phyloP scores from a whole-genome alignment of 164 flowering plant genomes.

The Malania oleifera region DNA sequence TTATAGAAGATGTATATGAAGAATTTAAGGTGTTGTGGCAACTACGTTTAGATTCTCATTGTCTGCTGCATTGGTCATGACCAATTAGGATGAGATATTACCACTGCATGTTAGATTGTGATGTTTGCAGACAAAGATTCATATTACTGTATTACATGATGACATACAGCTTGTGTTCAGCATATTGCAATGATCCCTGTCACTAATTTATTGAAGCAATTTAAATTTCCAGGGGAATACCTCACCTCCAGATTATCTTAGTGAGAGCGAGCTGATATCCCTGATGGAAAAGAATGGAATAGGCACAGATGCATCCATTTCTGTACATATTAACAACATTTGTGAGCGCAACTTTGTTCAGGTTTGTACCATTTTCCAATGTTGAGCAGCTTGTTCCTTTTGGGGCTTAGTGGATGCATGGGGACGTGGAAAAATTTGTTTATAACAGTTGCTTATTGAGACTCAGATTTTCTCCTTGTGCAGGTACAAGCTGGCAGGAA shows the following conservation, averaged over 20 bases:
- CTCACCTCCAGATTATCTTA: constrained; percentile 83
- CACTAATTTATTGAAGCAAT: background rate
- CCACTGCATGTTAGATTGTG: no score
- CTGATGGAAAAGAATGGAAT: constrained; percentile 96
- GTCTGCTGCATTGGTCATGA: no score
- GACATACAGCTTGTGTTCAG: background rate
- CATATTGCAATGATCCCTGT: background rate
- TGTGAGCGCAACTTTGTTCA: constrained; percentile 94
- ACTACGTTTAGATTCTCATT: no score
- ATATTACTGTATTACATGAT: no score
- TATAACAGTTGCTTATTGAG: background rate
- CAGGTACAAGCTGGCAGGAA: constrained; percentile 92
- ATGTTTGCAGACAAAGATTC: no score
- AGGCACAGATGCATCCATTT: constrained; percentile 97
- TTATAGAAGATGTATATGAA: no score
- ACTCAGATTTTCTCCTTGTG: constrained; percentile 15
- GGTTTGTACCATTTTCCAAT: constrained; percentile 32
- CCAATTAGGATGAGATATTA: no score
- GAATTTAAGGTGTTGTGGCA: no score
- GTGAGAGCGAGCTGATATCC: constrained; percentile 93
- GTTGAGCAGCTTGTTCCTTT: constrained; percentile 1
- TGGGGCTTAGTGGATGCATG: background rate
- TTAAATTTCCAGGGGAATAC: constrained; percentile 64
- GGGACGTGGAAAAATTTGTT: background rate
- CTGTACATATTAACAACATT: constrained; percentile 94